These are phyloP conservation scores for Colletotrichum phormii DNA, from an alignment of 2,329 filamentous ascomycete species.

Conservation along the genomic window DNA sequence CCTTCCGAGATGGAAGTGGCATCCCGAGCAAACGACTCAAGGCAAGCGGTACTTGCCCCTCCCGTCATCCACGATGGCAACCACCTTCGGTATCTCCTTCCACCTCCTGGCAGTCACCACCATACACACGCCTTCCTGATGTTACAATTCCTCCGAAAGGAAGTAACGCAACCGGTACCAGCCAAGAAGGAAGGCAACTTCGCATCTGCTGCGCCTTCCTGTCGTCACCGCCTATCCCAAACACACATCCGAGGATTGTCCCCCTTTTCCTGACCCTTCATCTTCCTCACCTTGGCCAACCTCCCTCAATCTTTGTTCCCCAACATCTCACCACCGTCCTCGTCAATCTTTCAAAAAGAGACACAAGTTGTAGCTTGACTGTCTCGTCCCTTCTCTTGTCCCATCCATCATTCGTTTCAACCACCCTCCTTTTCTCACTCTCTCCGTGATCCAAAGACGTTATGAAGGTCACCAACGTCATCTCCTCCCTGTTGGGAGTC, in stretches of 20 bases:
- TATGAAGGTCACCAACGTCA: conserved; percentile 29
- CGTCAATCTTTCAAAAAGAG: neutral
- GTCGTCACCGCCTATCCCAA: neutral
- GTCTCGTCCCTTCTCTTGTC: conserved; percentile 1
- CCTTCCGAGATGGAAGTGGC: neutral
- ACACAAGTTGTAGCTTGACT: neutral
- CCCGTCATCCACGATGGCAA: neutral
- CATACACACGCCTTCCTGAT: neutral
- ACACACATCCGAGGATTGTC: neutral
- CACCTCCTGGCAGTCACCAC: neutral
- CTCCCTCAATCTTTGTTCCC: neutral
- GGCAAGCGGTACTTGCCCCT: neutral
- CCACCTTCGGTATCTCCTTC: neutral
- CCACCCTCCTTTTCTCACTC: conserved; percentile 1
- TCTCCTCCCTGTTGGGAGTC: conserved; percentile 23
- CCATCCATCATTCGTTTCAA: conserved; percentile 17
- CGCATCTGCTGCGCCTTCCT: conserved; percentile 1
- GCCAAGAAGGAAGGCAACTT: neutral
- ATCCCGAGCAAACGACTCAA: neutral
- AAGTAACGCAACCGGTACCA: neutral
- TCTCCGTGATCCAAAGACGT: neutral
- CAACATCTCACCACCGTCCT: neutral
- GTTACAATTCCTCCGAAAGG: neutral
- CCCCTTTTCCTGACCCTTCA: neutral
- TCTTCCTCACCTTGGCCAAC: neutral